Evolutionary conservation across 108 stramenopile genomes (phyloP).

Genomic region (Cyclotella baltica): DNA sequence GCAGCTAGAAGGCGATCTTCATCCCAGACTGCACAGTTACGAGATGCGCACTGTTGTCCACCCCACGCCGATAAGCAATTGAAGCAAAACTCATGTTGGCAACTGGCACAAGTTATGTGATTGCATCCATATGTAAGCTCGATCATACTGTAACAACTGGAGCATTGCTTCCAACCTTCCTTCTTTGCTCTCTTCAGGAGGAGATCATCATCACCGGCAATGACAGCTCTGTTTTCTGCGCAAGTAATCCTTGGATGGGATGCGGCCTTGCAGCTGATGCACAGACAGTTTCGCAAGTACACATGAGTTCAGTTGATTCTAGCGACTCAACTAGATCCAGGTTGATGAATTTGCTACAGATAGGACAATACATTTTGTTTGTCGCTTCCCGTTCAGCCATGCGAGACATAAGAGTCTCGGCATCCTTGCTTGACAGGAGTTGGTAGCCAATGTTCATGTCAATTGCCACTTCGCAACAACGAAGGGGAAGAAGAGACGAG

Average conservation of each 20-base stretch:
- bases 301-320: constrained; percentile 29
- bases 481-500: constrained; percentile 54
- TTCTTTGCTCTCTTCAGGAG: too few species aligned
- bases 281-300: constrained; percentile 51
- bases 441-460: constrained; percentile 53
- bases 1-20: constrained; percentile 54
- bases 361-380: constrained; percentile 68
- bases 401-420: constrained; percentile 18
- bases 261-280: constrained; percentile 52
- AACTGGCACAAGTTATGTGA: constrained; percentile 62
- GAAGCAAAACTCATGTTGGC: constrained; percentile 63
- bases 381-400: constrained; percentile 45
- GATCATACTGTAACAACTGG: constrained; percentile 52
- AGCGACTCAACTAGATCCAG: constrained; percentile 48
- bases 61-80: constrained; percentile 56
- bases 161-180: constrained; percentile 71
- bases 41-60: constrained; percentile 38
- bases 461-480: constrained; percentile 64
- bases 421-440: constrained; percentile 32
- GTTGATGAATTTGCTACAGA: constrained; percentile 58
- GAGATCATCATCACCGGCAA: constrained; percentile 10
- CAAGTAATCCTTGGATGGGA: constrained; percentile 54
- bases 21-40: constrained; percentile 59
- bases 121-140: constrained; percentile 63
- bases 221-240: constrained; percentile 31